phyloP scores from a whole-genome alignment of 83 land plant genomes.

The Larix sibirica region DNA sequence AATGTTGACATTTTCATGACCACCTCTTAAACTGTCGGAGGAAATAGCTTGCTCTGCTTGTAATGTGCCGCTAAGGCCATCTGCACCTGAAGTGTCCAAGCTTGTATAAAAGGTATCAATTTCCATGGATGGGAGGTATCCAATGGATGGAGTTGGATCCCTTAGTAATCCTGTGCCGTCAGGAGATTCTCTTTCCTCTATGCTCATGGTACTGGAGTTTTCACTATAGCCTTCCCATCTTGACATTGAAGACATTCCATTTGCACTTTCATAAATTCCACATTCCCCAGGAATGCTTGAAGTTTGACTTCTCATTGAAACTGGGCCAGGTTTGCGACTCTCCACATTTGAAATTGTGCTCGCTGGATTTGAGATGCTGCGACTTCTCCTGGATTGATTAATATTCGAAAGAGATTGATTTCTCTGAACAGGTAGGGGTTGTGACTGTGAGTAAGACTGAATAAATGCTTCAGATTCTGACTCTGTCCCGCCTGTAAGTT shows the following conservation, averaged over 20 bases:
- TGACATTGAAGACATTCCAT: background rate
- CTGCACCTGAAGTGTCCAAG: background rate
- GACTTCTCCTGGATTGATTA: background rate
- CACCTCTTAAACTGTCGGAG: background rate
- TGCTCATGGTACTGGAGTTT: background rate
- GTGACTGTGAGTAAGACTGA: background rate
- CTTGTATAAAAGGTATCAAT: too few species aligned
- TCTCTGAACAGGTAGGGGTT: slow-evolving; percentile 5
- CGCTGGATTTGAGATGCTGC: background rate
- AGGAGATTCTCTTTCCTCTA: slow-evolving; percentile 3
- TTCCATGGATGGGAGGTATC: background rate
- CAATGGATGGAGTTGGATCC: too few species aligned
- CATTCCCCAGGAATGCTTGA: background rate
- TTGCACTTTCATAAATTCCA: background rate
- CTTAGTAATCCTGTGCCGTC: background rate
- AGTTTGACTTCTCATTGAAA: background rate
- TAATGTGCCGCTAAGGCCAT: slow-evolving; percentile 1
- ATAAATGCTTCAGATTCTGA: background rate
- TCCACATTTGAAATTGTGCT: background rate
- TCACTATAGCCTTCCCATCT: background rate
- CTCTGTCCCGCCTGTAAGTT: background rate
- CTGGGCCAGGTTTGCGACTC: background rate
- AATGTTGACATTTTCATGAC: background rate
- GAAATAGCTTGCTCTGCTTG: background rate
- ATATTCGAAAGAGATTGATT: slow-evolving; percentile 8